Evolutionary conservation across 2,329 filamentous ascomycete species (phyloP).

Genomic region (Colletotrichum euphorbiae): DNA sequence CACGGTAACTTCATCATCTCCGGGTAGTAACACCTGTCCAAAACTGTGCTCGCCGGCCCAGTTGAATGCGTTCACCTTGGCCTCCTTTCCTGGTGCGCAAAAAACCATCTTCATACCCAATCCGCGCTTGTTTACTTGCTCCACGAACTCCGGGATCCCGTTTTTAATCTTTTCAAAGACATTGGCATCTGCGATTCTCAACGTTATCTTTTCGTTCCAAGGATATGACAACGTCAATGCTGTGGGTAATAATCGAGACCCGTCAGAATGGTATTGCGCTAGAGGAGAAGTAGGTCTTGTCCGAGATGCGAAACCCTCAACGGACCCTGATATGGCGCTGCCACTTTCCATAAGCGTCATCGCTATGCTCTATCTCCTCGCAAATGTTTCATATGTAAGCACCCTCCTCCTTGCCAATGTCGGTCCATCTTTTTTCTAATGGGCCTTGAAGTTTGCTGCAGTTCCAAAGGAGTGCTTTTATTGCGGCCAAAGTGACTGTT

Average conservation of each 20-base stretch:
- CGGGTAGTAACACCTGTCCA: conserved; percentile 46
- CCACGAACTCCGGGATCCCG: conserved; percentile 41
- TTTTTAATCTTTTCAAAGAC: too few species aligned
- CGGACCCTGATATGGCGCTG: conserved; percentile 28
- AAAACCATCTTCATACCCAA: conserved; percentile 43
- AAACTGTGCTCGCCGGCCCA: conserved; percentile 43
- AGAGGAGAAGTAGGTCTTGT: not conserved
- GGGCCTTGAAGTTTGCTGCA: conserved; percentile 16
- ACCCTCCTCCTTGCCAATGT: accelerated
- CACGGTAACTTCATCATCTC: conserved; percentile 28
- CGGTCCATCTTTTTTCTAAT: not conserved
- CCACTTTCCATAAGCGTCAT: conserved; percentile 33
- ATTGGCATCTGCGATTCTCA: conserved; percentile 33
- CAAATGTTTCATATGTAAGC: conserved; percentile 33
- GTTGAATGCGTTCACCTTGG: conserved; percentile 38
- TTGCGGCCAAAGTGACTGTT: conserved; percentile 36
- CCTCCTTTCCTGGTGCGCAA: conserved; percentile 40
- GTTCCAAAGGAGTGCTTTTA: conserved; percentile 37
- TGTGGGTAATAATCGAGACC: not conserved
- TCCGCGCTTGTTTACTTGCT: conserved; percentile 35
- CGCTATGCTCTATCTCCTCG: conserved; percentile 27
- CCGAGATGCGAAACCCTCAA: conserved; percentile 37
- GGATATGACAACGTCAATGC: conserved; percentile 37
- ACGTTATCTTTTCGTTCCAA: conserved; percentile 36
- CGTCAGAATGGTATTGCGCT: not conserved